Evolutionary conservation across 768 basidiomycete genomes (phyloP).

Genomic region (Scleroderma bovista): DNA sequence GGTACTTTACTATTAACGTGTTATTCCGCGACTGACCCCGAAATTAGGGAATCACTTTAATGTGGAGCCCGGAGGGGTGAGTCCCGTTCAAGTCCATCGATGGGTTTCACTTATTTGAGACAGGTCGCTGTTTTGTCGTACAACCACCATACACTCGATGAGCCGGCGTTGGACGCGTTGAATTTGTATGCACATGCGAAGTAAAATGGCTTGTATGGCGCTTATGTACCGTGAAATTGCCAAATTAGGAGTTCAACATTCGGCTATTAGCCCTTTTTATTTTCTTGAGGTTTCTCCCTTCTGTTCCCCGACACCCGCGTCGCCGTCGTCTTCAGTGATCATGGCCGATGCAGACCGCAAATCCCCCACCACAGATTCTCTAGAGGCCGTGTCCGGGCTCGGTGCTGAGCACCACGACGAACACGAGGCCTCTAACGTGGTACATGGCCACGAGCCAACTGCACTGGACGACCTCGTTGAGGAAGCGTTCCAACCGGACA

Average conservation of each 20-base stretch:
- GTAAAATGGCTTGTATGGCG: slow-evolving; percentile 15
- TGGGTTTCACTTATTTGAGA: slow-evolving; percentile 1
- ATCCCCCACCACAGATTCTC: slow-evolving; percentile 16
- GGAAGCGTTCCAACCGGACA: slow-evolving; percentile 14
- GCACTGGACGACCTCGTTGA: slow-evolving; percentile 15
- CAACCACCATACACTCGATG: slow-evolving; percentile 72
- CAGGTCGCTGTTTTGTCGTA: slow-evolving; percentile 80
- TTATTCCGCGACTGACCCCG: slow-evolving; percentile 7
- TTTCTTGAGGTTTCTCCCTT: slow-evolving; percentile 1
- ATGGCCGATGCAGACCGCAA: slow-evolving; percentile 35
- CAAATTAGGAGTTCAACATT: neutral
- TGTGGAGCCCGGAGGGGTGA: slow-evolving; percentile 79
- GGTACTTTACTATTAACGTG: slow-evolving; percentile 33
- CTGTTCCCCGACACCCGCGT: too few relatives aligned
- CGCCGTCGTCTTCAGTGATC: slow-evolving; percentile 19
- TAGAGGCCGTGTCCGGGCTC: slow-evolving; percentile 16
- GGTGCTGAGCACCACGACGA: slow-evolving; percentile 27
- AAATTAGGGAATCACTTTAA: slow-evolving; percentile 67
- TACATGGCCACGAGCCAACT: slow-evolving; percentile 20
- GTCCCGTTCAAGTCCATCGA: slow-evolving; percentile 14
- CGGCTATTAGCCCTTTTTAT: slow-evolving; percentile 7
- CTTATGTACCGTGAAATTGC: neutral
- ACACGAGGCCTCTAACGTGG: slow-evolving; percentile 36
- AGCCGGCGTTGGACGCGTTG: slow-evolving; percentile 71
- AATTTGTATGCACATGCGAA: slow-evolving; percentile 54